Base-by-base conservation (phyloP, 345 rosid genomes). In the Leavenworthia alabamica region DNA sequence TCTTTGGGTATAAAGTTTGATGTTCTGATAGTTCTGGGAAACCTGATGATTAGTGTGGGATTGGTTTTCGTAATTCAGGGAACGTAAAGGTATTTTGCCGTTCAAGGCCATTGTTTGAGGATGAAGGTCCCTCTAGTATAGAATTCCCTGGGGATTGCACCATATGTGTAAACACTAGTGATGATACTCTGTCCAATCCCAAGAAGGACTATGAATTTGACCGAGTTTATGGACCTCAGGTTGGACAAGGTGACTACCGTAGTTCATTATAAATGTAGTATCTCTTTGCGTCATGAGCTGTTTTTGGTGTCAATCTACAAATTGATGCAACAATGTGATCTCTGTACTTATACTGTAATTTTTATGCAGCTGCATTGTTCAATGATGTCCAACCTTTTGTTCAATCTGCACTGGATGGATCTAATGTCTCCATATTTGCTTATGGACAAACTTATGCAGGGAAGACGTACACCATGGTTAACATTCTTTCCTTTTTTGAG, bases 371-470 rank as follows among this genome's bases (percentile, higher is more conserved):
- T 70, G 96, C 89, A 56, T 62, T 93, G 65, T 89, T 93, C 70
- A 67, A 55, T 68, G 88, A 93, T 75, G 86, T 85, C 52, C 99
- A 89, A 74, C 99, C 97, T 35, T 78, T 82, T 50, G 96, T 93
- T 67, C 99, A 93, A 50, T 93, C 99, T 60, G 97, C 96, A 48
- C 78, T 93, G 84, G 99, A 93, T 83, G 99, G 99, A 73, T 81
- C 77, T 77, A 93, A 89, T 32, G 84, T 93, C 74, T 82, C 99
- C 26, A 54, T 89, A 68, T 79, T 89, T 85, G 86, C 97, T 32
- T 93, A 89, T 51, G 99, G 99, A 66, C 96, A 89, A 73, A 86
- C 94, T 65, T 27, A 56, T 77, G 82, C 75, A 7, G 75, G 70
- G 65, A 71, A 63, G 55, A 71, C 70, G 7, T 71, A 71, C 60